Evolutionary conservation across 441 rosid species (phyloP).

Genomic region (Erodium texanum): DNA sequence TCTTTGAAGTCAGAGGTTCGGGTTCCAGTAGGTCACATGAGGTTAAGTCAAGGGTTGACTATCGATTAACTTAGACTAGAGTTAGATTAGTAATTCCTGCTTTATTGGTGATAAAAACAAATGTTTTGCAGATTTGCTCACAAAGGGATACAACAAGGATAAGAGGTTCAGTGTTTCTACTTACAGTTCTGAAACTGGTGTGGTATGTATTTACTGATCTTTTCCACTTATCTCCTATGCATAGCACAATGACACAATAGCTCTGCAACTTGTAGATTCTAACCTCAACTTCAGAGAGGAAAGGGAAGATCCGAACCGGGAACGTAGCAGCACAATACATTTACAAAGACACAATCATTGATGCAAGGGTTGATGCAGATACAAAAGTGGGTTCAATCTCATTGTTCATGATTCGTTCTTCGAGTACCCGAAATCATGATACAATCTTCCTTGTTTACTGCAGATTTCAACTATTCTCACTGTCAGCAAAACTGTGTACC

Average conservation of each 20-base stretch:
- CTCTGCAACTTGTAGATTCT: neutral
- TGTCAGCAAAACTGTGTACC: neutral
- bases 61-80: too few species aligned
- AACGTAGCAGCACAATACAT: neutral
- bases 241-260: neutral
- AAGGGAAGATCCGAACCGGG: neutral
- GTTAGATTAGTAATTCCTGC: too few species aligned
- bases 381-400: neutral
- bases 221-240: neutral
- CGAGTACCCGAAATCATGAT: too few species aligned
- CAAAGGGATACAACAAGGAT: conserved; percentile 4
- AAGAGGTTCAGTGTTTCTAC: neutral
- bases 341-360: neutral
- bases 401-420: neutral
- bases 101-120: too few species aligned
- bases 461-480: neutral
- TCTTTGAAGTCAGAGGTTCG: too few species aligned
- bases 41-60: too few species aligned
- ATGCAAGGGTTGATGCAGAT: neutral
- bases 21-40: too few species aligned
- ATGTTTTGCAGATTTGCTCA: neutral
- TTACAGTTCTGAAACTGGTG: conserved; percentile 1
- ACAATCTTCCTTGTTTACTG: neutral
- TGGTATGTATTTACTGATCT: neutral
- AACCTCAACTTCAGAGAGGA: neutral